Evolutionary conservation across 2,329 filamentous ascomycete species (phyloP), one percentile per base, ranked within the genome.

Genomic region (Beauveria sp.): DNA sequence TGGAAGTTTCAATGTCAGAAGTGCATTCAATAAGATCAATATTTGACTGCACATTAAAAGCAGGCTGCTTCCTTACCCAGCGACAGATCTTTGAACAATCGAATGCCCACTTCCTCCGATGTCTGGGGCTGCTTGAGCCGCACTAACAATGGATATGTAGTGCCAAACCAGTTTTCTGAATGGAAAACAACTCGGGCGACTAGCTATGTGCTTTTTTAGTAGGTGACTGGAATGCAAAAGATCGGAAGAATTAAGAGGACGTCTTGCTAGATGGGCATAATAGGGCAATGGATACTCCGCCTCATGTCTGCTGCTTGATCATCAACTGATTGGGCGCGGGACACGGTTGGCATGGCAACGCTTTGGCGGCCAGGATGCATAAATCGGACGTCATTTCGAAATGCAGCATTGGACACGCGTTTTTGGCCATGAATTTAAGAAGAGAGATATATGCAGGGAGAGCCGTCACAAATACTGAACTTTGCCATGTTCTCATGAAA

Each of bases 321-420:
- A 16, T 38, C 34, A 3, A 38, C 14, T 16, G 12, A 38, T 38
- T 6, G 5, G 34, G 34, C 34, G 12, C 34, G 12, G 34, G 34
- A 16, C 34, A 38, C 5, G 20, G 58, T 61, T 61, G 58, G 58
- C 58, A 61, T 55, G 52, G 51, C 58, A 61, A 61, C 58, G 28
- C 16, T 4, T 3, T 6, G 18, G 26, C 3, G 12, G n/a, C 40
- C 49, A 53, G 20, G 20, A 10, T 20, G 9, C 14, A n/a, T 24
- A 45, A 9, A n/a, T n/a, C n/a, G 22, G 52, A 45, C 42, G 53
- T 34, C 53, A 56, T 42, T 14, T 38, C 34, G 1, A 16, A 38
- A 16, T 16, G 5, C 12, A 16, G 16, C 5, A 38, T 38, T 2
- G 34, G 34, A 14, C 34, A 14, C 34, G 34, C 14, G 1, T 16